These are phyloP conservation scores for Neofusicoccum ribis DNA, from an alignment of 2,329 filamentous ascomycete species.

Conservation along the genomic window DNA sequence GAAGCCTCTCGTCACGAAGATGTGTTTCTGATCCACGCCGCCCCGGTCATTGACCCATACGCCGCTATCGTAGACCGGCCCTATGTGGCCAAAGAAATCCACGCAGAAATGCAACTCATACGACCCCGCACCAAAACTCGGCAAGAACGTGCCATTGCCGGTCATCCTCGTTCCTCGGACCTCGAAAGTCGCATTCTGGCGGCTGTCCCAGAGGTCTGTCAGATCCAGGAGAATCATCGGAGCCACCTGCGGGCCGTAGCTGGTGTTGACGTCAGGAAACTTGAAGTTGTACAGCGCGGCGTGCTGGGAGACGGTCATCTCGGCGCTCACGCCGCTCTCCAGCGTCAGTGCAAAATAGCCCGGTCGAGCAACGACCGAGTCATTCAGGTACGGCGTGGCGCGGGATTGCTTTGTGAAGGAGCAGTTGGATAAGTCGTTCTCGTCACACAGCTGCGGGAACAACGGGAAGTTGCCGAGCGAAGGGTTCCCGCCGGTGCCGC, in stretches of 20 bases:
- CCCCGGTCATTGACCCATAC: constrained; percentile 59
- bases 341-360: constrained; percentile 63
- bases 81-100: constrained; percentile 55
- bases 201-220: constrained; percentile 57
- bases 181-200: constrained; percentile 53
- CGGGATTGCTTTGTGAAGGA: constrained; percentile 53
- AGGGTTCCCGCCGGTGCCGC: constrained; percentile 46
- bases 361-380: constrained; percentile 55
- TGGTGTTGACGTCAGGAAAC: constrained; percentile 44
- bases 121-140: constrained; percentile 62
- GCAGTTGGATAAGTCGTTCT: constrained; percentile 62
- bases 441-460: constrained; percentile 66
- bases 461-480: constrained; percentile 74
- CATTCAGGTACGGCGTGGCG: constrained; percentile 50
- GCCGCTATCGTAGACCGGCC: constrained; percentile 54
- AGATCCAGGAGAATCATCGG: constrained; percentile 63
- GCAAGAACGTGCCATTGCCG: constrained; percentile 59
- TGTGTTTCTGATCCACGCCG: constrained; percentile 45
- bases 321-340: constrained; percentile 56
- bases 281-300: constrained; percentile 63
- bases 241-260: constrained; percentile 40
- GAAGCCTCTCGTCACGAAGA: constrained; percentile 37
- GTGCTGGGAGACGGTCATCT: constrained; percentile 63
- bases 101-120: constrained; percentile 63
- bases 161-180: constrained; percentile 55